These are phyloP conservation scores for Ochetophila trinervis DNA, from an alignment of 306 rosid species.

Conservation along the genomic window DNA sequence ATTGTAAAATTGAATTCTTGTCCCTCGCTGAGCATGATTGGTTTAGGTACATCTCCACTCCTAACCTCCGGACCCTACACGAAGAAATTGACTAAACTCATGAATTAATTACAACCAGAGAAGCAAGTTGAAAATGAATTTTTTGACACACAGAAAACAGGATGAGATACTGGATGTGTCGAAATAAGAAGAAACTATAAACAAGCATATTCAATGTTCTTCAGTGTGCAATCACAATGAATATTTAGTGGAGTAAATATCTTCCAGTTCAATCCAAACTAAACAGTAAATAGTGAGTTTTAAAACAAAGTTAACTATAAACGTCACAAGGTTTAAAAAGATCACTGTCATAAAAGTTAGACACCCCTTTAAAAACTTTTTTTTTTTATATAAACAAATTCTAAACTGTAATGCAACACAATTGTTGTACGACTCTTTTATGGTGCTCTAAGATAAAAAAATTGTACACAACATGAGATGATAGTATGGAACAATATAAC, in stretches of 20 bases:
- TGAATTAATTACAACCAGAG: slow-evolving; percentile 5
- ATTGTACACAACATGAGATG: not conserved
- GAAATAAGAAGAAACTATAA: not conserved
- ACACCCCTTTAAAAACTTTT: not conserved
- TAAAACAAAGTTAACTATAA: not conserved
- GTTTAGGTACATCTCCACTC: slow-evolving; percentile 81
- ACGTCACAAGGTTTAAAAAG: not conserved
- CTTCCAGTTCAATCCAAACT: not conserved
- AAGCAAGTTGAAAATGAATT: slow-evolving; percentile 6
- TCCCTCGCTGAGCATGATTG: slow-evolving; percentile 68
- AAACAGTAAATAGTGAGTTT: not conserved
- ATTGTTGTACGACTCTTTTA: not conserved
- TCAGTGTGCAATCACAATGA: not conserved
- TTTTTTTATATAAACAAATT: no score
- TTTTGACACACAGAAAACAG: not conserved
- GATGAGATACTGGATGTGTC: not conserved
- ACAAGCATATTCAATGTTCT: not conserved
- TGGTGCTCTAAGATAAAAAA: not conserved
- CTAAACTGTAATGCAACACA: not conserved
- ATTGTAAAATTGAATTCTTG: slow-evolving; percentile 83
- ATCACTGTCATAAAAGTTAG: not conserved
- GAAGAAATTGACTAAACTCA: slow-evolving; percentile 26
- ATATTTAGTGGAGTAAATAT: not conserved
- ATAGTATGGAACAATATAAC: not conserved
- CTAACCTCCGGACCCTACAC: slow-evolving; percentile 97